Percentiles rank a stretch among this genome's conserved stretches.
Conservation (phyloP, 1,284 basidiomycete genomes). For the Meripilus lineatus region DNA sequence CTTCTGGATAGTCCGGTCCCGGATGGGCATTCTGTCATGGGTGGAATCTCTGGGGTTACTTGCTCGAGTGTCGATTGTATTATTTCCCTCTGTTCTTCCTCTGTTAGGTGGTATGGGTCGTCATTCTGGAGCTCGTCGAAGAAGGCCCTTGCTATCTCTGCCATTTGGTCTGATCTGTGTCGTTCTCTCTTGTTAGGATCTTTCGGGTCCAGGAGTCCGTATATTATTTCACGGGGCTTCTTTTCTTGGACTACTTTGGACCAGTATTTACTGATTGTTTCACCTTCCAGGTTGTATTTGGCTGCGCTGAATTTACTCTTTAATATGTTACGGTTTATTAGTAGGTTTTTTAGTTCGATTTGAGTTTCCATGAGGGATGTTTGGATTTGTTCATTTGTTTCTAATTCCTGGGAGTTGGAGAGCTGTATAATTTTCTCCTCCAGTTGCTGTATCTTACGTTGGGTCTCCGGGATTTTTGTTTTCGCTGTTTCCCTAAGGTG, state of each 20-base stretch:
- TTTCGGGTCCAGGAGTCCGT: conserved; percentile 1
- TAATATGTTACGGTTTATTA: background rate
- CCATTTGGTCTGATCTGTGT: conserved; percentile 1
- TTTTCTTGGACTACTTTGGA: conserved; percentile 5
- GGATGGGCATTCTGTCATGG: too few relatives aligned
- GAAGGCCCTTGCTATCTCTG: conserved; percentile 2
- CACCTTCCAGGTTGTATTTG: background rate
- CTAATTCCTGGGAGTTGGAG: background rate
- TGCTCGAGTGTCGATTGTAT: too few relatives aligned
- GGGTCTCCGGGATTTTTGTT: conserved; percentile 6
- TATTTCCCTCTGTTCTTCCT: too few relatives aligned
- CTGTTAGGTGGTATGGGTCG: too few relatives aligned
- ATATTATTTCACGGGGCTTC: conserved; percentile 6
- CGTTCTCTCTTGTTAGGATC: background rate
- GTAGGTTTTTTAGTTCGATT: background rate
- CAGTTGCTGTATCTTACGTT: conserved; percentile 3
- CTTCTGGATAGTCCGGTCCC: too few relatives aligned
- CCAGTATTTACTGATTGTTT: conserved; percentile 9
- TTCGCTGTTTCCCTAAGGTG: conserved; percentile 1
- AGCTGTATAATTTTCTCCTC: background rate
- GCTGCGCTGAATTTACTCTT: background rate
- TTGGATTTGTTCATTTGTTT: too few relatives aligned
- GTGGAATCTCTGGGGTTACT: too few relatives aligned
- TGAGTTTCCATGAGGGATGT: background rate
- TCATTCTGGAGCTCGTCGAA: background rate